Base-by-base conservation (phyloP, 352 stramenopile species). In the Phytophthora crassamura region DNA sequence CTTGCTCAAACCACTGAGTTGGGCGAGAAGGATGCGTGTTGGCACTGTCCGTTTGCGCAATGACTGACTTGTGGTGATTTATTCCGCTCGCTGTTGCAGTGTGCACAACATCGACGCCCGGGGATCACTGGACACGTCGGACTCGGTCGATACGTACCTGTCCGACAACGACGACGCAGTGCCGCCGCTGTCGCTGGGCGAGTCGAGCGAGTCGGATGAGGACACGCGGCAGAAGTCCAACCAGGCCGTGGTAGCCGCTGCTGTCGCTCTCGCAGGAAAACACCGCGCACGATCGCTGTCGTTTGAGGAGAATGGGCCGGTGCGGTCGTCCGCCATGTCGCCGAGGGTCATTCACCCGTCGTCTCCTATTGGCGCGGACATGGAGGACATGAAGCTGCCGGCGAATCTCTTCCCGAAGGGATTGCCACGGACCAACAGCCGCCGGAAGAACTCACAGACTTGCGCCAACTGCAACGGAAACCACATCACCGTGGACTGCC, bases 401-500 rank as follows among this genome's bases (percentile, higher is more conserved):
- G 32, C 57, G 28, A 74, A 67, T 25, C 52, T 87, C 8, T 82
- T 86, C 43, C 59, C 75, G 1, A 57, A 72, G 16, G 67, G 61
- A 11, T 54, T 89, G 30, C 62, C 74, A 30, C 75, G 71, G 32
- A 80, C 68, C 9, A 90, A 86, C 56, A 89, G 80, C 63, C 82
- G 78, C 48, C 84, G 86, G 46, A 87, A 79, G 51, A 82, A 82
- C 53, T 81, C 78, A 28, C 62, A 88, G 36, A 72, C 46, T 7
- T 95, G 86, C 30, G 83, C 82, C 33, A 93, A 91, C 52, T 95
- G 86, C 59, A 86, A 81, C 52, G 86, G 83, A 36, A 90, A 88
- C 51, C 86, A 95, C 67, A 95, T 93, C 42, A 92, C 84, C 20
- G 87, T 93, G 39, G 75, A 84, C 36, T 95, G 86, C 53, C 84